A percentile compares a stretch with the other conserved stretches of the same genome.
These are phyloP conservation scores for Fraxinus quadrangulata DNA, from an alignment of 257 asterid species.

Conservation along the genomic window DNA sequence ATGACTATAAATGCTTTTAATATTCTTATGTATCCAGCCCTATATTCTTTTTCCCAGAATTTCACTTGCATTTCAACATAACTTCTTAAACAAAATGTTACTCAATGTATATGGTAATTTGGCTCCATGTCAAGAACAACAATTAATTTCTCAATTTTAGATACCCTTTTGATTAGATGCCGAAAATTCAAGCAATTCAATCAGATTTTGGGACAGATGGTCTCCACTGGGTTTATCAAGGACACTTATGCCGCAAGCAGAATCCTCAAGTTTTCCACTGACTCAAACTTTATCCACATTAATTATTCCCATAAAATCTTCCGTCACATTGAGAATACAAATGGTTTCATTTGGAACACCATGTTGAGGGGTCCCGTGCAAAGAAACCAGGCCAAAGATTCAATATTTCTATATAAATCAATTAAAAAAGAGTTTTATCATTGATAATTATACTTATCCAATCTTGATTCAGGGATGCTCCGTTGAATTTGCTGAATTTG, in stretches of 20 bases:
- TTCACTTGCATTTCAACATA: too few species aligned
- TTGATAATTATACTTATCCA: constrained; percentile 75
- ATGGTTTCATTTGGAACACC: constrained; percentile 83
- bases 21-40: too few species aligned
- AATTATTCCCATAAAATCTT: constrained; percentile 56
- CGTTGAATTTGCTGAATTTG: constrained; percentile 38
- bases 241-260: constrained; percentile 85
- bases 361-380: constrained; percentile 69
- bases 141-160: constrained; percentile 56
- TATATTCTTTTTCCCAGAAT: too few species aligned
- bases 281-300: constrained; percentile 44
- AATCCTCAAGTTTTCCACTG: constrained; percentile 64
- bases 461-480: constrained; percentile 65
- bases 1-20: too few species aligned
- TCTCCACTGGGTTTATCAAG: constrained; percentile 61
- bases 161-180: constrained; percentile 52
- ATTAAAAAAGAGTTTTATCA: constrained; percentile 36
- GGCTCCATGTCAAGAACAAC: constrained; percentile 36
- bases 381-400: constrained; percentile 44
- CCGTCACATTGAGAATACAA: constrained; percentile 47
- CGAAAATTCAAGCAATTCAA: constrained; percentile 45
- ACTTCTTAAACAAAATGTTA: too few species aligned
- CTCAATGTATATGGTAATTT: too few species aligned
- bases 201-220: constrained; percentile 58
- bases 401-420: constrained; percentile 58